Conservation (phyloP, 306 rosid genomes). For the Vicia faba region DNA sequence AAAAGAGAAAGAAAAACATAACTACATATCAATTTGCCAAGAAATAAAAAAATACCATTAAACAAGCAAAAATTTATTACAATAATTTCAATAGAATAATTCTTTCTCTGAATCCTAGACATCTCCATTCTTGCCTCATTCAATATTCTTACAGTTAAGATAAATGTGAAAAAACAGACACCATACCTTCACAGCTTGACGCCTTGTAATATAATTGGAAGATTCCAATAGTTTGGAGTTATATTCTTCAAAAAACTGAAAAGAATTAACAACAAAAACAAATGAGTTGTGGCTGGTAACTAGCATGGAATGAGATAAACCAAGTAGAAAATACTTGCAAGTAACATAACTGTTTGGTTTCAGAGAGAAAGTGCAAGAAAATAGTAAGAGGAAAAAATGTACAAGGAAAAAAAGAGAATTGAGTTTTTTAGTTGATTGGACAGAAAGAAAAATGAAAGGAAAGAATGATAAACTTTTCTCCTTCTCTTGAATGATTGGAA, state of each 20-base stretch:
- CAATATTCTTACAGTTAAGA: slow-evolving; percentile 17
- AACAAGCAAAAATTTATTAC: slow-evolving; percentile 7
- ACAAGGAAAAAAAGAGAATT: not conserved
- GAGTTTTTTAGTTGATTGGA: not conserved
- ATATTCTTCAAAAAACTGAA: slow-evolving; percentile 83
- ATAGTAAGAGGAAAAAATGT: not conserved
- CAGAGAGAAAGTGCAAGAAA: not conserved
- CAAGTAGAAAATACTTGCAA: slow-evolving; percentile 24
- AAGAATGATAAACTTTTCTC: not conserved
- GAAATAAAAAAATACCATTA: slow-evolving; percentile 5
- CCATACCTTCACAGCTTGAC: slow-evolving; percentile 92
- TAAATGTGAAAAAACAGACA: slow-evolving; percentile 21
- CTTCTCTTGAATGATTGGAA: not conserved
- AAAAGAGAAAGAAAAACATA: slow-evolving; percentile 36
- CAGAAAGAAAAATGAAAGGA: not conserved
- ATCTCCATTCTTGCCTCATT: slow-evolving; percentile 16
- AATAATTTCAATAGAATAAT: slow-evolving; percentile 31
- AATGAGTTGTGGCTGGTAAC: slow-evolving; percentile 26
- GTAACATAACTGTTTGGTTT: not conserved
- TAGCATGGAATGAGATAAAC: slow-evolving; percentile 5
- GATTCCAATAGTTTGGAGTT: slow-evolving; percentile 87
- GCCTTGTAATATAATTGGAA: slow-evolving; percentile 84
- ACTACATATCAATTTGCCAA: slow-evolving; percentile 13
- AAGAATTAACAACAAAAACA: slow-evolving; percentile 29
- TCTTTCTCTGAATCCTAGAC: not conserved